Evolutionary conservation across 441 rosid species (phyloP), one percentile per base, ranked within the genome.

Genomic region (Lagerstroemia fauriei): DNA sequence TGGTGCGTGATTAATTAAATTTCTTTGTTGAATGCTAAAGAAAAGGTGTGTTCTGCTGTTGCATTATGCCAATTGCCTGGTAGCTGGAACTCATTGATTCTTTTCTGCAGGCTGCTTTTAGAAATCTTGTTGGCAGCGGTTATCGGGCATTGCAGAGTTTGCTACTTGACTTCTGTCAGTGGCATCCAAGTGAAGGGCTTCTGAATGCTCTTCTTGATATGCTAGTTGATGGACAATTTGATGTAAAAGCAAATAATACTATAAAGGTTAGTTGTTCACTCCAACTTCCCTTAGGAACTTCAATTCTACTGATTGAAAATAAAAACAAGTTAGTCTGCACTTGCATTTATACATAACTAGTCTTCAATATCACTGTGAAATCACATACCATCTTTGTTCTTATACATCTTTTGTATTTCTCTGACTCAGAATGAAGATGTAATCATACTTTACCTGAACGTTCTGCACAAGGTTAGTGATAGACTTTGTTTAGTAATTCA

Each of bases 181-280:
- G 94, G 93, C 85, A 81, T 89, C 99, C 98, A 68, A 91, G 93
- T 87, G 96, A 93, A 90, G 92, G 89, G 81, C 98, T 97, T 88
- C 84, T 95, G 77, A 90, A 87, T 85, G 93, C 98, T 78, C 93
- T 97, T 59, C 98, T 97, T 86, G 99, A 95, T 87, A 97, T 97
- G 99, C 99, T 97, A 84, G 99, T 94, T 80, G 99, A 97, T 89
- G 99, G 99, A 46, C 93, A 87, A 85, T 97, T 95, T 86, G 98
- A 95, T 88, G 79, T 89, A 73, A 91, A 90, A 73, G 88, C 91
- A 82, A 92, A 86, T 87, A 93, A 90, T 80, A 91, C 89, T 72
- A 89, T 97, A 87, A 90, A 95, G 99, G 99, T 95, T 82, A 88
- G 72, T 70, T 78, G 48, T 65, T 59, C 73, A 77, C 41, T 63